Evolutionary conservation across 108 stramenopile species (phyloP).

Genomic region (Parmales sp.): DNA sequence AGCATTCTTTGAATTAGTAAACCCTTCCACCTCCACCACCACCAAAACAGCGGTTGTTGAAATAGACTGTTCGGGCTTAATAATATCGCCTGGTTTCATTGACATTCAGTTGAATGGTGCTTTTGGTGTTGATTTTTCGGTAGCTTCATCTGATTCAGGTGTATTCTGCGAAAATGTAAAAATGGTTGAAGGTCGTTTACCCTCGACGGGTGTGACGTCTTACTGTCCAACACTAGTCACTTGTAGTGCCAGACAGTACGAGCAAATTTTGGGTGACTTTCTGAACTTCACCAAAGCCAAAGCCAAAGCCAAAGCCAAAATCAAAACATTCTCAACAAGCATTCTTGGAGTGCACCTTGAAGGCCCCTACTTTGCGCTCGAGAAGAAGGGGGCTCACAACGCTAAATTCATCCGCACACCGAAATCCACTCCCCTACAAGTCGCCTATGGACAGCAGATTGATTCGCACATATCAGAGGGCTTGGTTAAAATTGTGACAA

Average conservation of each 20-base stretch:
- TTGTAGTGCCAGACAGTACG: constrained; percentile 6
- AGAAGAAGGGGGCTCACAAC: constrained; percentile 43
- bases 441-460: neutral
- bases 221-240: constrained; percentile 50
- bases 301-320: too few species aligned
- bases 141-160: neutral
- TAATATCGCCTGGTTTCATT: constrained; percentile 44
- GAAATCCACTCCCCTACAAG: neutral
- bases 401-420: constrained; percentile 21
- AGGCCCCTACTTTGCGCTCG: constrained; percentile 41
- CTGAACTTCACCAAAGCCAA: neutral
- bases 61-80: constrained; percentile 31
- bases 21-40: too few species aligned
- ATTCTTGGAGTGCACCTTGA: constrained; percentile 41
- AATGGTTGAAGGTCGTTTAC: constrained; percentile 11
- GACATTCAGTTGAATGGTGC: constrained; percentile 49
- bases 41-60: neutral
- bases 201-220: constrained; percentile 31
- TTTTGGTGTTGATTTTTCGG: constrained; percentile 41
- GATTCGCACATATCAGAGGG: neutral
- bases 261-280: neutral
- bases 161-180: constrained; percentile 18
- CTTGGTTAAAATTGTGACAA: constrained; percentile 38
- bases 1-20: too few species aligned
- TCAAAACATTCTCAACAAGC: constrained; percentile 12